Evolutionary conservation across 176 grass and related monocot species (phyloP).

Genomic region (Aegilops longissima): DNA sequence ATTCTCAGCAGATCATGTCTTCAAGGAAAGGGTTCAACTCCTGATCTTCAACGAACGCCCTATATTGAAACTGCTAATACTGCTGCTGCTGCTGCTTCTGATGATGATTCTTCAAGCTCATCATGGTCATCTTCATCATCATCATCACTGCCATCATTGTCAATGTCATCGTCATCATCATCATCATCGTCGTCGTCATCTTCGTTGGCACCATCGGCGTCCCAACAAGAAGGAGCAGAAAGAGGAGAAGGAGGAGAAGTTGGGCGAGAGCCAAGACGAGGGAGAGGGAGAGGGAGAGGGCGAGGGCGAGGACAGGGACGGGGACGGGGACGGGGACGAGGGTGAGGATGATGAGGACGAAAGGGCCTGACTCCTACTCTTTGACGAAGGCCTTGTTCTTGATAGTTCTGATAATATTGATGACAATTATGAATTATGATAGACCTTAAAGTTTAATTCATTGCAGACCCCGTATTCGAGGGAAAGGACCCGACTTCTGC

Average conservation of each 20-base stretch:
- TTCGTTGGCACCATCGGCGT: too few relatives aligned
- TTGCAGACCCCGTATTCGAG: background rate
- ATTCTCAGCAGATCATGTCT: background rate
- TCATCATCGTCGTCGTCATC: too few relatives aligned
- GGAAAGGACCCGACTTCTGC: background rate
- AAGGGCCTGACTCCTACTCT: background rate
- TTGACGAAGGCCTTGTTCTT: background rate
- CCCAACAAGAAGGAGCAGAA: too few relatives aligned
- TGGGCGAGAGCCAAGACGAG: too few relatives aligned
- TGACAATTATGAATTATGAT: background rate
- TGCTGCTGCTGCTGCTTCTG: background rate
- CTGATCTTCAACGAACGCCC: background rate
- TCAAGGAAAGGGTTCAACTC: background rate
- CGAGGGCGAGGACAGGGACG: fast-evolving
- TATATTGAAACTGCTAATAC: background rate
- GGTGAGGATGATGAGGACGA: background rate
- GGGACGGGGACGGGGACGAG: too few relatives aligned
- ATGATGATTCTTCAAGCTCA: too few relatives aligned
- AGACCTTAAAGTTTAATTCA: background rate
- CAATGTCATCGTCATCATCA: too few relatives aligned
- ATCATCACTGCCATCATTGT: too few relatives aligned
- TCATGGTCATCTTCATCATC: too few relatives aligned
- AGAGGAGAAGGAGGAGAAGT: too few relatives aligned
- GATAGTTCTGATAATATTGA: background rate
- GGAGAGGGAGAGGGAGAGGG: too few relatives aligned